Evolutionary conservation across 2,329 filamentous ascomycete species (phyloP).

Genomic region (Fusarium buxicola): DNA sequence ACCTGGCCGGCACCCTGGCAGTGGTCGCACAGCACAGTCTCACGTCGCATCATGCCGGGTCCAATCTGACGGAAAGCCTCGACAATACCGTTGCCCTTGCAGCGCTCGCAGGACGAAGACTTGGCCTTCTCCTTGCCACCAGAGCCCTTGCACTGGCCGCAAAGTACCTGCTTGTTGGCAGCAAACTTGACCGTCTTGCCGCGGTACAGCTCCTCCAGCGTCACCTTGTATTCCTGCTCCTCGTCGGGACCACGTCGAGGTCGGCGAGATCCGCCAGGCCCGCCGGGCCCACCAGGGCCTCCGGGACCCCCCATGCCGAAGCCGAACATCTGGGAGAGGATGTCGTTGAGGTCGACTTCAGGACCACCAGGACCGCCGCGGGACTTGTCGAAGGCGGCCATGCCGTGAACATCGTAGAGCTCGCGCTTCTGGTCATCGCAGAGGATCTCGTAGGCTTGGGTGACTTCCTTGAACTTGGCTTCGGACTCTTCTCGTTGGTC

Average conservation of each 20-base stretch:
- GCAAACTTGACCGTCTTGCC: conserved; percentile 98
- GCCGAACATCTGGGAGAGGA: conserved; percentile 92
- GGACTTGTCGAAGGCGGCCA: conserved; percentile 91
- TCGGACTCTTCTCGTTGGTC: conserved; percentile 87
- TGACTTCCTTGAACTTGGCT: conserved; percentile 90
- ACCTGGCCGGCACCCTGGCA: conserved; percentile 88
- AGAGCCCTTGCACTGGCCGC: conserved; percentile 85
- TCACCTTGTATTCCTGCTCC: conserved; percentile 91
- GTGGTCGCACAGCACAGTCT: conserved; percentile 81
- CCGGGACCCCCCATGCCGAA: conserved; percentile 74
- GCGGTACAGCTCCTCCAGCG: conserved; percentile 95
- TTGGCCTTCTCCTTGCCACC: conserved; percentile 95
- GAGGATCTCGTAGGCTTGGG: conserved; percentile 97
- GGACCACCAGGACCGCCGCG: conserved; percentile 73
- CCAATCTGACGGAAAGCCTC: conserved; percentile 86
- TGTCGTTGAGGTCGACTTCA: conserved; percentile 90
- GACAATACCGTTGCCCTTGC: conserved; percentile 82
- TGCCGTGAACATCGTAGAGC: conserved; percentile 93
- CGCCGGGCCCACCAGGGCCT: conserved; percentile 57
- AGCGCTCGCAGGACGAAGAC: conserved; percentile 83
- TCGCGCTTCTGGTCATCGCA: conserved; percentile 93
- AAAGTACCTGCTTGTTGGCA: conserved; percentile 93
- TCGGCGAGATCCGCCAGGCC: conserved; percentile 66
- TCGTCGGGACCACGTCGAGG: conserved; percentile 83
- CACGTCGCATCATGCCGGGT: conserved; percentile 85